A percentile compares a stretch with the other conserved stretches of the same genome.
These are phyloP conservation scores for Chrysopogon serrulatus DNA, from an alignment of 176 grass and related monocot species.

Conservation along the genomic window DNA sequence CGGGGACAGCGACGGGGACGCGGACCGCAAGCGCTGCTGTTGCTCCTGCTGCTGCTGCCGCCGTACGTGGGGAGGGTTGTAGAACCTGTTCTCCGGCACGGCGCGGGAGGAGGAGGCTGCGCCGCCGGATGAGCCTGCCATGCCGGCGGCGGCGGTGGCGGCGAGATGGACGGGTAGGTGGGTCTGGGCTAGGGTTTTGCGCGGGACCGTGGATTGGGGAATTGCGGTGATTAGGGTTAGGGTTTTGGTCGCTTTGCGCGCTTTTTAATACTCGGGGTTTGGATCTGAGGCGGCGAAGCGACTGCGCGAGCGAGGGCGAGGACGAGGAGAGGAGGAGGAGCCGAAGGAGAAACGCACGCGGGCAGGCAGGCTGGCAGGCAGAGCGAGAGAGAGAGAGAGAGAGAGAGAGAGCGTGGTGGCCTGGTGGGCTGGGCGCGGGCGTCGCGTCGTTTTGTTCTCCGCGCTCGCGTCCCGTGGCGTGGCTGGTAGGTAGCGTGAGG, in stretches of 20 bases:
- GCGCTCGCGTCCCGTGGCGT: too few relatives aligned
- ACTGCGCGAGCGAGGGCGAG: neutral
- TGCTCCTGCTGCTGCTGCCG: conserved; percentile 44
- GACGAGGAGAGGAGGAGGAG: neutral
- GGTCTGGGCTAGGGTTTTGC: conserved; percentile 20
- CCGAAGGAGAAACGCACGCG: neutral
- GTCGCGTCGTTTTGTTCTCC: neutral
- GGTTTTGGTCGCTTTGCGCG: conserved; percentile 49
- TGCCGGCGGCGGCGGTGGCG: conserved; percentile 21
- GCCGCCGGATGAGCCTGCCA: conserved; percentile 50
- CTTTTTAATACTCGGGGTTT: conserved; percentile 38
- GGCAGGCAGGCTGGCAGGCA: too few relatives aligned
- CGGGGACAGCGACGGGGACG: conserved; percentile 28
- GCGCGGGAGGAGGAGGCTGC: conserved; percentile 45
- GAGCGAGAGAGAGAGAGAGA: too few relatives aligned
- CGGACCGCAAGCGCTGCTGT: conserved; percentile 39
- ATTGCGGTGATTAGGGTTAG: conserved; percentile 51
- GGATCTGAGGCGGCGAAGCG: conserved; percentile 32
- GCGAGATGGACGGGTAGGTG: neutral
- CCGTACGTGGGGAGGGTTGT: conserved; percentile 58
- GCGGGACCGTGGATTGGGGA: neutral
- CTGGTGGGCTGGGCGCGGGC: neutral
- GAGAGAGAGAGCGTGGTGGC: neutral
- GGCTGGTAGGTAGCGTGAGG: neutral
- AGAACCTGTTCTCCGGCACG: conserved; percentile 49